Conservation (phyloP, 1,139 yeast genomes). For the Kurtzmaniella quercitrusa region DNA sequence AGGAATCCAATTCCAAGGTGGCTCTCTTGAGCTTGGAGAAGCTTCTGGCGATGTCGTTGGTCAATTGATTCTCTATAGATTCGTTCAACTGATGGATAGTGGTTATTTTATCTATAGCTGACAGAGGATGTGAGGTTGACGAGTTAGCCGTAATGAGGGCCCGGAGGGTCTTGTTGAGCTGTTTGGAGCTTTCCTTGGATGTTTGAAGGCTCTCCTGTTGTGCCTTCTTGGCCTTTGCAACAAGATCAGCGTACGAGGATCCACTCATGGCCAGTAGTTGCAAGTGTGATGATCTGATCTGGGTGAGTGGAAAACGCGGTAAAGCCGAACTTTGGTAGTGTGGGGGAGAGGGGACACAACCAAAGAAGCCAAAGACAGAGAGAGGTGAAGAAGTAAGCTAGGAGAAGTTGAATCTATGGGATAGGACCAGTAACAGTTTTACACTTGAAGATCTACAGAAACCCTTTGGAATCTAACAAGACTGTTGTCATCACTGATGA, state of each 20-base stretch:
- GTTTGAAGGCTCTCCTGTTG: conserved; percentile 27
- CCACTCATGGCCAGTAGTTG: neutral
- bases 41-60: conserved; percentile 22
- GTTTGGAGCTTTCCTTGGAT: conserved; percentile 26
- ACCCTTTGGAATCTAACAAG: too few species aligned
- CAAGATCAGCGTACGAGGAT: conserved; percentile 23
- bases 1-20: conserved; percentile 17
- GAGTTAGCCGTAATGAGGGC: conserved; percentile 27
- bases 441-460: too few species aligned
- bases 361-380: too few species aligned
- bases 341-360: too few species aligned
- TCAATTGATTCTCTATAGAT: conserved; percentile 35
- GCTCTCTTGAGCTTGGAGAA: conserved; percentile 20
- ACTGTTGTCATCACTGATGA: too few species aligned
- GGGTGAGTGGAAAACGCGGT: too few species aligned
- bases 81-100: conserved; percentile 39
- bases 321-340: too few species aligned
- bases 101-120: conserved; percentile 38
- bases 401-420: too few species aligned
- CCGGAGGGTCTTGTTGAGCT: conserved; percentile 22
- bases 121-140: conserved; percentile 13
- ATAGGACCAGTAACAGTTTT: too few species aligned
- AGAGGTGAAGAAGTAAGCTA: too few species aligned
- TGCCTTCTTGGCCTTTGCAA: conserved; percentile 32
- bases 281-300: too few species aligned